Percentiles rank a stretch among this genome's conserved stretches.
Evolutionary conservation across 148 eudicot genomes (phyloP).

Genomic region (Vaccinium myrtillus): DNA sequence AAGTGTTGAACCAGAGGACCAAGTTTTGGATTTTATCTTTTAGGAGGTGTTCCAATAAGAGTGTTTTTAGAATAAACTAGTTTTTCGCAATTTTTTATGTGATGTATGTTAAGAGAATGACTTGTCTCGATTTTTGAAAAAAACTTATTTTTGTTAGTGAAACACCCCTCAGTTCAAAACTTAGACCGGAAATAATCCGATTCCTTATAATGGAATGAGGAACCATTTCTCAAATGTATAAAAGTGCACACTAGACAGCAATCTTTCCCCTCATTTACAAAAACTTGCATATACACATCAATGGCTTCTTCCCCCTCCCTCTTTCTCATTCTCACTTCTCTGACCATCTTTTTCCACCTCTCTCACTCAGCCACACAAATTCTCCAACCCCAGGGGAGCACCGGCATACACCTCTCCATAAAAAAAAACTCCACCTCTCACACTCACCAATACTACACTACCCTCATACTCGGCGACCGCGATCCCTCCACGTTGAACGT

Average conservation of each 20-base stretch:
- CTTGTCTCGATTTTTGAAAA: too few relatives aligned
- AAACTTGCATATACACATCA: neutral
- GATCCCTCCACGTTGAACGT: neutral
- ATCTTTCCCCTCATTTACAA: neutral
- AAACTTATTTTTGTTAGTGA: neutral
- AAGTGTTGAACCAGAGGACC: too few relatives aligned
- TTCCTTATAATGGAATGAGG: too few relatives aligned
- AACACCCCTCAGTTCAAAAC: too few relatives aligned
- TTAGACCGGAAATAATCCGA: too few relatives aligned
- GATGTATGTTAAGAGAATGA: too few relatives aligned
- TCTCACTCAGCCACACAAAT: neutral
- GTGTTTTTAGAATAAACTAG: too few relatives aligned
- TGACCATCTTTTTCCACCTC: neutral
- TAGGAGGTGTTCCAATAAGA: too few relatives aligned
- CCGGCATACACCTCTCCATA: neutral
- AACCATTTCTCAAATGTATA: too few relatives aligned
- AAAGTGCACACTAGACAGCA: too few relatives aligned
- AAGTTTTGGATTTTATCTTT: too few relatives aligned
- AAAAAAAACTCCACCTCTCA: neutral
- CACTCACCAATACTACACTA: neutral
- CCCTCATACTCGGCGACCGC: neutral
- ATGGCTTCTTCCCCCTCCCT: neutral
- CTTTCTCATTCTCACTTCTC: neutral
- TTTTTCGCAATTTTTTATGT: too few relatives aligned
- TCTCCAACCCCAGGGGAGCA: neutral